Base-by-base conservation (phyloP, 352 stramenopile species). In the Peronospora belbahrii region DNA sequence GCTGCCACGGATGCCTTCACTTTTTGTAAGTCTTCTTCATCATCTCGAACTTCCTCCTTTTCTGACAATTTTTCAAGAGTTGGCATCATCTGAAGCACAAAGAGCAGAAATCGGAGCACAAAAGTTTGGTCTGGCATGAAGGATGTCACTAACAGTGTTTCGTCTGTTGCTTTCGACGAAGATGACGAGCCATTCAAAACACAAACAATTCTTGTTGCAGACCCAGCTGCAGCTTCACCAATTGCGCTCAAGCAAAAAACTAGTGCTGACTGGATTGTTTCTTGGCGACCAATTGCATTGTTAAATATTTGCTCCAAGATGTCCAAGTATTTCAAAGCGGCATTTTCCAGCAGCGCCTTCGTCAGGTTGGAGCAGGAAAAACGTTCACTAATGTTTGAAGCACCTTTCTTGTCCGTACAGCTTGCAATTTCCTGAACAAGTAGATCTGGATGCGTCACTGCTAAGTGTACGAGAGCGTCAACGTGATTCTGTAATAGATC, bases 1-100 rank as follows among this genome's bases (percentile, higher is more conserved):
- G 66, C 59, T n/a, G 59, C 66, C 9, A 87, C 44, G 0, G 67
- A 48, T 20, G 62, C 56, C 22, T 77, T 76, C 6, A 70, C 65
- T n/a, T 37, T 55, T 20, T 54, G 52, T 6, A 85, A 41, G 19
- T 77, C 71, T 11, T 83, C 67, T 65, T 85, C 71, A 19, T 88
- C 70, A 28, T 88, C 76, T 52, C 72, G 74, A 11, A 88, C 42
- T 42, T 85, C 67, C n/a, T 85, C 73, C 17, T 70, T 77, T 35
- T 82, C 72, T 7, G 66, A 62, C 6, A 82, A 60, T 4, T 48
- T 42, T 14, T 87, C 56, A 3, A 87, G 62, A 32, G 46, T 62
- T 6, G 70, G 70, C 3, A 81, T 70, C 44, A 64, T 69, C 24
- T 85, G 48, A 19, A 88, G 62, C 6, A 84, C 68, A 45, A 83